Percentiles rank a stretch among this genome's conserved stretches.
These are phyloP conservation scores for Lotmaria passim DNA, from an alignment of 208 protist genomes.

Conservation along the genomic window DNA sequence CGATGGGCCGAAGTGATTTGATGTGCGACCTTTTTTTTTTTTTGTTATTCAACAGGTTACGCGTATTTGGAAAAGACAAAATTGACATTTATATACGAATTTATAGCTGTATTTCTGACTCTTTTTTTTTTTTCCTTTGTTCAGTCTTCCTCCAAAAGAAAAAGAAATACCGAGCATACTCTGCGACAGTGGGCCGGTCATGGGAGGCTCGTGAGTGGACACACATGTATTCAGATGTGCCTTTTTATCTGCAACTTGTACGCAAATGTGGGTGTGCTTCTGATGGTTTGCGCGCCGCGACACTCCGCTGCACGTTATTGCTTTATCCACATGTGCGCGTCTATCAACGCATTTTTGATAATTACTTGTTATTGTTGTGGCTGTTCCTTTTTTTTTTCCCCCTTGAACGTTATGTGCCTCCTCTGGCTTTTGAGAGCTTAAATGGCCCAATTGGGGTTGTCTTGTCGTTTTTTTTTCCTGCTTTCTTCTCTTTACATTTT, in stretches of 20 bases:
- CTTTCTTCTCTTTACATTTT: no score
- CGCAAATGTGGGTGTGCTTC: not conserved
- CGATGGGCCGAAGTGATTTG: no score
- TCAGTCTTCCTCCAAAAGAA: not conserved
- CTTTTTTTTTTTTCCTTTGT: not conserved
- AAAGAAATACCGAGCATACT: not conserved
- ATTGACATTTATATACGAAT: no score
- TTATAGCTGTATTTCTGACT: constrained; percentile 6
- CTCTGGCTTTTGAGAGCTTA: no score
- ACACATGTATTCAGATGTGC: not conserved
- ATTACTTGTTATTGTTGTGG: not conserved
- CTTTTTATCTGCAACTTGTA: not conserved
- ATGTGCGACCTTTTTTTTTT: no score
- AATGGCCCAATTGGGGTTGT: no score
- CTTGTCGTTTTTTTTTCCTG: no score
- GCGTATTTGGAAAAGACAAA: no score
- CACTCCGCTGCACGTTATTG: not conserved
- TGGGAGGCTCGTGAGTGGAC: not conserved
- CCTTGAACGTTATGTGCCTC: no score
- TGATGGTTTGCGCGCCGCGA: no score
- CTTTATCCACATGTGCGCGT: not conserved
- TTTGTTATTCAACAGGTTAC: not conserved
- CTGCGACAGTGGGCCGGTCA: not conserved
- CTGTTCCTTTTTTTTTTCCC: not conserved
- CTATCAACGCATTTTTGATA: not conserved